Evolutionary conservation across 2,329 filamentous ascomycete genomes (phyloP).

Genomic region (Cercospora beticola): DNA sequence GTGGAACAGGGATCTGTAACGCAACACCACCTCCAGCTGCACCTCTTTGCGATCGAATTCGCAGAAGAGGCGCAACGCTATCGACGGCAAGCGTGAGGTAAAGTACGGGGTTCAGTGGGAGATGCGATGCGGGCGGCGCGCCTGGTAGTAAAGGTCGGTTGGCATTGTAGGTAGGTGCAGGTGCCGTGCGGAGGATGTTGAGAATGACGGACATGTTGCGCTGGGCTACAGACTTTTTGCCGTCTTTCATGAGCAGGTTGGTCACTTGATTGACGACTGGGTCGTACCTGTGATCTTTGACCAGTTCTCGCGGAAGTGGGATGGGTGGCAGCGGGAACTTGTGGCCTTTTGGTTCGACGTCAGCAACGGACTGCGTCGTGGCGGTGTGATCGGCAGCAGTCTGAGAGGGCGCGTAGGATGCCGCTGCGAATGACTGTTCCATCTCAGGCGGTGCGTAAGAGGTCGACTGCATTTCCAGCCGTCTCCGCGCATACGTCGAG

Average conservation of each 20-base stretch:
- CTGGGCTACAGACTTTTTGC: slow-evolving; percentile 87
- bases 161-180: slow-evolving; percentile 73
- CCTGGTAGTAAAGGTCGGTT: slow-evolving; percentile 71
- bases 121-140: slow-evolving; percentile 69
- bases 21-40: slow-evolving; percentile 82
- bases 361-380: slow-evolving; percentile 22
- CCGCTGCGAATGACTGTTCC: slow-evolving; percentile 27
- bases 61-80: slow-evolving; percentile 84
- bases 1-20: slow-evolving; percentile 77
- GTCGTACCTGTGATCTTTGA: slow-evolving; percentile 81
- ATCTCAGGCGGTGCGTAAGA: slow-evolving; percentile 10
- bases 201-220: slow-evolving; percentile 85
- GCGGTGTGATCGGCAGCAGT: slow-evolving; percentile 23
- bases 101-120: slow-evolving; percentile 83
- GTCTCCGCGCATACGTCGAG: slow-evolving; percentile 54
- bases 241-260: slow-evolving; percentile 85
- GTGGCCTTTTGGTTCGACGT: slow-evolving; percentile 59
- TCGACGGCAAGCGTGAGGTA: slow-evolving; percentile 91
- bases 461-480: slow-evolving; percentile 18
- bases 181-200: slow-evolving; percentile 76
- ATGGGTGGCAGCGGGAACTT: slow-evolving; percentile 74
- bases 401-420: slow-evolving; percentile 14
- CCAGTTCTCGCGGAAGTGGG: slow-evolving; percentile 61
- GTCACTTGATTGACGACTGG: slow-evolving; percentile 83
- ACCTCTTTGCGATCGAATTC: slow-evolving; percentile 72